Base-by-base conservation (phyloP, 345 rosid genomes). In the Atalantia buxifolia region DNA sequence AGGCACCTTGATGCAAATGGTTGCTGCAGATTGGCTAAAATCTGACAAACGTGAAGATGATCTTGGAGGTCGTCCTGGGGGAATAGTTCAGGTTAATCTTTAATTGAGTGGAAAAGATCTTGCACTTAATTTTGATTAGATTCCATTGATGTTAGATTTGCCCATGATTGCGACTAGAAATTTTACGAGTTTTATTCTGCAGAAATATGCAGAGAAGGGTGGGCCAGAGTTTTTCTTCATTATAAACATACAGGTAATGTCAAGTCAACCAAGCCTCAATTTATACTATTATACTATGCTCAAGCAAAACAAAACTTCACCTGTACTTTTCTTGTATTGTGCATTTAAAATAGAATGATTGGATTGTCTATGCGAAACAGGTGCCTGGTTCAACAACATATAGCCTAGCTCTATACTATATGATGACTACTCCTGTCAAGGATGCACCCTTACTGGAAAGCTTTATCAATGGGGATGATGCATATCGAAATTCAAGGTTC, bases 1-100 rank as follows among this genome's bases (percentile, higher is more conserved):
- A 78, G 95, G 92, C 69, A 89, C 92, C 53, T 78, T 90, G 91
- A 92, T 93, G 98, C 91, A 91, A 85, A 93, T 93, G 98, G 94
- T 95, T 76, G 98, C 93, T 72, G 98, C 98, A 77, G 98, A 93
- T 88, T 95, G 98, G 98, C 77, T 89, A 57, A 93, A 86, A 82
- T 93, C 98, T 81, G 90, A 92, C 87, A 95, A 92, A 81, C 86
- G 92, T 71, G 98, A 95, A 79, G 98, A 95, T 91, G 97, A 92
- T 83, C 89, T 95, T 40, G 97, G 92, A 38, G 87, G 92, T 59
- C 95, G 97, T 78, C 90, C 95, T 27, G 98, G 89, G 78, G 91
- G 98, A 86, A 89, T 93, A 75, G 98, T 95, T 85, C 98, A 93
- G 98, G 95, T 91, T 62, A 73, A 82, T 33, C 70, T 81, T 62